These are phyloP conservation scores for Maudiozyma pseudohumilis DNA, from an alignment of 805 yeast genomes.

Conservation along the genomic window DNA sequence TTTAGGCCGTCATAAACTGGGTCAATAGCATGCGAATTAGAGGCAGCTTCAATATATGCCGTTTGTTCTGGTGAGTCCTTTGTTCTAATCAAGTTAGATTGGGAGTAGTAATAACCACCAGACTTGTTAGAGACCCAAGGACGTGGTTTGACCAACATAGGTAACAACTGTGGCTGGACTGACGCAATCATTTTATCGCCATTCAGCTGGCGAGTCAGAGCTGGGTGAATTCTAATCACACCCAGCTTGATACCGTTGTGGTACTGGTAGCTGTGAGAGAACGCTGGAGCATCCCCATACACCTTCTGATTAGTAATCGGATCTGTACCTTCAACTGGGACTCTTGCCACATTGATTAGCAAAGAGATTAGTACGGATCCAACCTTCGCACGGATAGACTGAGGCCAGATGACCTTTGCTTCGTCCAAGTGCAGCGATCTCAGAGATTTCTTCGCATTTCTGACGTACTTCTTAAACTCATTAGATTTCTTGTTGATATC, in stretches of 20 bases:
- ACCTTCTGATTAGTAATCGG: conserved; percentile 64
- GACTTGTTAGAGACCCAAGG: conserved; percentile 75
- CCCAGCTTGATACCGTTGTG: conserved; percentile 73
- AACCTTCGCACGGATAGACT: conserved; percentile 50
- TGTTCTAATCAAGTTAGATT: conserved; percentile 57
- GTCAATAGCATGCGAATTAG: conserved; percentile 54
- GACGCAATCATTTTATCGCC: conserved; percentile 54
- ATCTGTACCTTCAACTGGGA: conserved; percentile 69
- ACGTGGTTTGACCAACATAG: conserved; percentile 86
- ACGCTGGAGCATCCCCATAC: conserved; percentile 78
- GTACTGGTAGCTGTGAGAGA: conserved; percentile 79
- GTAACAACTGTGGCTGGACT: conserved; percentile 77
- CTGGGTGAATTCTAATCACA: conserved; percentile 63
- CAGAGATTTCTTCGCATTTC: conserved; percentile 30
- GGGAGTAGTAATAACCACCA: conserved; percentile 76
- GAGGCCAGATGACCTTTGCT: conserved; percentile 43
- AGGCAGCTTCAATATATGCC: conserved; percentile 82
- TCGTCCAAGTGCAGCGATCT: conserved; percentile 31
- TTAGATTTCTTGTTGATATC: conserved; percentile 41
- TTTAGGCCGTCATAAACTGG: conserved; percentile 72
- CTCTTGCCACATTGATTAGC: conserved; percentile 72
- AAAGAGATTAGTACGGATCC: conserved; percentile 74
- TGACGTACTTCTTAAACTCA: conserved; percentile 33
- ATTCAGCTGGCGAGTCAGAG: conserved; percentile 55
- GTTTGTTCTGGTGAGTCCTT: conserved; percentile 81